Evolutionary conservation across 1,139 yeast genomes (phyloP).

Genomic region (Diutina mesorugosa): DNA sequence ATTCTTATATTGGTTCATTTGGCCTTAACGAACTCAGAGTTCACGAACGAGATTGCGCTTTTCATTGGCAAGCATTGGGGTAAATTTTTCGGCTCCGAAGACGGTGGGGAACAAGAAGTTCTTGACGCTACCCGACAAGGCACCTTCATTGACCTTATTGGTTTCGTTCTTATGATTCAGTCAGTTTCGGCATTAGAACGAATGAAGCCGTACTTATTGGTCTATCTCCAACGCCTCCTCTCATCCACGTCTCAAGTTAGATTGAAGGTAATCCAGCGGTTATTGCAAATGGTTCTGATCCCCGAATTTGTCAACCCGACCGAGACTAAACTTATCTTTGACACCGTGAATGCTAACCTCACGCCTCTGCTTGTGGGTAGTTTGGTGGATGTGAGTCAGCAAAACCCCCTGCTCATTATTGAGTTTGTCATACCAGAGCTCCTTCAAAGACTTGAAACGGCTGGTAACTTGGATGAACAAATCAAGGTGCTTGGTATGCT

Average conservation of each 20-base stretch:
- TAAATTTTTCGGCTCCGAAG: neutral
- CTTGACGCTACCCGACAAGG: neutral
- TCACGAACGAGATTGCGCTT: neutral
- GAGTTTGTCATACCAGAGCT: conserved; percentile 52
- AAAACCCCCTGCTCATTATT: conserved; percentile 22
- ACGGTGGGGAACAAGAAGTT: neutral
- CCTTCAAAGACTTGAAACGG: conserved; percentile 12
- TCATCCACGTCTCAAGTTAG: neutral
- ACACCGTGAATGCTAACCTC: neutral
- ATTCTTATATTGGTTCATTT: neutral
- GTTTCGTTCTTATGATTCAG: neutral
- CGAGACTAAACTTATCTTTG: neutral
- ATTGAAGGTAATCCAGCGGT: neutral
- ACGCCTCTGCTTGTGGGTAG: neutral
- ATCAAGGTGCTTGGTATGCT: conserved; percentile 29
- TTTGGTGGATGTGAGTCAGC: neutral
- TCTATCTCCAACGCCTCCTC: neutral
- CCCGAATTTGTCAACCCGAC: neutral
- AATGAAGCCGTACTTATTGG: neutral
- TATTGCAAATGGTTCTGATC: neutral
- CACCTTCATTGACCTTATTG: neutral
- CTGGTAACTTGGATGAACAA: conserved; percentile 8
- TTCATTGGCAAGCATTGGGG: neutral
- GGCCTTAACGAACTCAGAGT: neutral
- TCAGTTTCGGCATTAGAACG: neutral